Evolutionary conservation across 257 asterid species (phyloP), one percentile per base, ranked within the genome.

Genomic region (Solanum clarkiae): DNA sequence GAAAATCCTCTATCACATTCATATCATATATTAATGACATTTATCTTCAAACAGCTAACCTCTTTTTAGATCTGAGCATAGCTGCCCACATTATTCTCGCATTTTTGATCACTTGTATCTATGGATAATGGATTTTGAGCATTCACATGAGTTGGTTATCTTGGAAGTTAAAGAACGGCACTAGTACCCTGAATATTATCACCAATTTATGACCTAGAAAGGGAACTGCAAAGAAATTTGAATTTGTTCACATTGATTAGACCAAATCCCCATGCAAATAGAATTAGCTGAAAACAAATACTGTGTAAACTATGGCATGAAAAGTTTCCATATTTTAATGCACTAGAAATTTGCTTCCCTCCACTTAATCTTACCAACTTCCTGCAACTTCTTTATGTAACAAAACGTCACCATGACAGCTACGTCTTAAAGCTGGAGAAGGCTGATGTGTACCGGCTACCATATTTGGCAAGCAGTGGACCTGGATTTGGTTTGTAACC

Each of bases 401-500:
- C 85, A 80, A 80, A 29, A 26, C 89, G n/a, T 8, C 86, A 85
- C 29, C 69, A 69, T 91, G 88, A 89, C 97, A 96, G 99, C 91
- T 95, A 96, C 69, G 95, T 89, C 86, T 84, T 96, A 95, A 96
- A 96, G 93, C 87, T 95, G 91, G 99, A 96, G 88, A 96, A 96
- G 93, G 99, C 99, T 66, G 99, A 96, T 72, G 98, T 96, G 45
- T 96, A 96, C 87, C 92, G 99, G 83, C 90, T 96, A 85, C 99
- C 99, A 82, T 96, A 96, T 89, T 90, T 96, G 86, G 51, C 94
- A 18, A 93, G 99, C 98, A 91, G 98, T 86, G 98, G 93, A 80
- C 99, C 99, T 45, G 99, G 99, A 88, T 96, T 96, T 86, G 99
- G 99, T 96, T 77, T 77, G 82, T 77, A 15, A 26, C n/a, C 82